Evolutionary conservation across 495 filamentous ascomycete species (phyloP).

Genomic region (Penicillium waksmanii): DNA sequence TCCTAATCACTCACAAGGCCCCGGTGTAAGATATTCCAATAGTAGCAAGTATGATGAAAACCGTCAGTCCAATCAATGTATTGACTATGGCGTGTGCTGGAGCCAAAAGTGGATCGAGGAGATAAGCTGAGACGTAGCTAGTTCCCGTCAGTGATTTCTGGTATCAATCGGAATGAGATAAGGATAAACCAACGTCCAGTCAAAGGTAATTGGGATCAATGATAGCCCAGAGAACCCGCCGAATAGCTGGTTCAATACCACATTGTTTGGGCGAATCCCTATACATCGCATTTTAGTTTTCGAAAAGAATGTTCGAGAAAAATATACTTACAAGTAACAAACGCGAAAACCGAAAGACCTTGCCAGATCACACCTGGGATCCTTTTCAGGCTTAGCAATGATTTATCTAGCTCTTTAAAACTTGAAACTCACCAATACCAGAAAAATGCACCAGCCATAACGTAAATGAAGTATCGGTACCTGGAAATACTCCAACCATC

Average conservation of each 20-base stretch:
- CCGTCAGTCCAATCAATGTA: constrained; percentile 60
- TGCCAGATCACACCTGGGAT: constrained; percentile 62
- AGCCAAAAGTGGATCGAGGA: constrained; percentile 59
- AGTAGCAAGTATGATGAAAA: constrained; percentile 56
- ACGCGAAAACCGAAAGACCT: constrained; percentile 61
- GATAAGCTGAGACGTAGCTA: constrained; percentile 56
- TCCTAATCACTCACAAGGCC: constrained; percentile 45
- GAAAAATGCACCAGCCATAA: constrained; percentile 48
- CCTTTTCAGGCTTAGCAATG: constrained; percentile 21
- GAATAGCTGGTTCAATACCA: constrained; percentile 64
- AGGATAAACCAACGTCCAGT: constrained; percentile 54
- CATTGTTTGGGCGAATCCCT: constrained; percentile 58
- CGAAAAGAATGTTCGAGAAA: background rate
- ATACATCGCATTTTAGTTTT: background rate
- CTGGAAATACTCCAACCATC: constrained; percentile 59
- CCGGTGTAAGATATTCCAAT: constrained; percentile 58
- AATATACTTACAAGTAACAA: constrained; percentile 53
- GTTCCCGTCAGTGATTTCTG: background rate
- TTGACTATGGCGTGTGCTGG: constrained; percentile 63
- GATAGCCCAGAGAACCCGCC: constrained; percentile 60
- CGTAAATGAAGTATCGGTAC: constrained; percentile 58
- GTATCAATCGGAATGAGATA: background rate
- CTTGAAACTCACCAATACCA: constrained; percentile 48
- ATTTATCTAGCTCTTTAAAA: background rate
- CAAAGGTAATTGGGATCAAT: constrained; percentile 63